Base-by-base conservation (phyloP, 768 basidiomycete genomes). In the Boletus rex-veris region DNA sequence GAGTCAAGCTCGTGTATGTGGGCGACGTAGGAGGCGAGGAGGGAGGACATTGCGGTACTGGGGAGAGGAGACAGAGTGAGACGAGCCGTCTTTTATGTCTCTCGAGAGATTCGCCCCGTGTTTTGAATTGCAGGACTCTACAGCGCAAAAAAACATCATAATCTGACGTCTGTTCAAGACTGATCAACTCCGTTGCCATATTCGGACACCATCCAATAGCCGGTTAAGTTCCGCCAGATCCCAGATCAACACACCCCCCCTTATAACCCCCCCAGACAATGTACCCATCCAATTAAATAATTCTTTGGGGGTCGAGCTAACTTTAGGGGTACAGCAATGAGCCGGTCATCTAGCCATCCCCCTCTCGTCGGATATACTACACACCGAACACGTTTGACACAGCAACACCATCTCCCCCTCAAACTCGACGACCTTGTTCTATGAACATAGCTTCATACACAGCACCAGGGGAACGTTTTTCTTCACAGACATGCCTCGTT, bases 1-100 rank as follows among this genome's bases (percentile, higher is more conserved):
- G 64, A 62, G 58, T 87, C 79, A 28, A 90, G 80, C 44, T 90
- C 86, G 60, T 75, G 76, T 63, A 77, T 73, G 19, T 83, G 81
- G 7, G 78, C 74, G 46, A 87, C 66, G 65, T 88, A 91, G 30
- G 76, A 77, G 9, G 74, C 61, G 45, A 90, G 64, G 46, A 89
- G 64, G 16, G 68, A 54, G 15, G 68, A 53, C 58, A 66, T 60
- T 52, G 5, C 36, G 30, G 3, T 10, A 10, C 5, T 19, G 42
- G 10, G 19, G 48, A 16, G 12, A 15, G 18, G 15, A 7, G 6
- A 40, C 8, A 3, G 26, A 2, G 3, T 1, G 11, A 24, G 7
- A 33, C 39, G 33, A 7, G 2, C 39, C 15, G 41, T 30, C 45
- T 54, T 66, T 58, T 63, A 55, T 45, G 18, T 7, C 5, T 28